Percentiles rank a stretch among this genome's conserved stretches.
phyloP scores from a whole-genome alignment of 192 early-diverging fungal genomes.

The Dimargaris xerosporica region DNA sequence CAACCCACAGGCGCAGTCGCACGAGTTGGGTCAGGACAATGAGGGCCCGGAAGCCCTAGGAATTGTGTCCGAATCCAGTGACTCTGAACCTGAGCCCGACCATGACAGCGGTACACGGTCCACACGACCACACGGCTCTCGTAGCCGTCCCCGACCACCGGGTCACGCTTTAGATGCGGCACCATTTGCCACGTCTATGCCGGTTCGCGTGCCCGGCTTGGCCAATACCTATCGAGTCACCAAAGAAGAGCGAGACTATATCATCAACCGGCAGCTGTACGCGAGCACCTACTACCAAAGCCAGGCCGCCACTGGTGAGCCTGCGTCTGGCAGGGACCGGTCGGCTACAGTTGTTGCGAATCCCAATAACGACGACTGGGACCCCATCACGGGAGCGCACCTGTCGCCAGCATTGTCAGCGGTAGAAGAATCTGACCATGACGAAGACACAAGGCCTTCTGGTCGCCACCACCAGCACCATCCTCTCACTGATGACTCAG shows the following conservation, averaged over 20 bases:
- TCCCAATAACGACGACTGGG: neutral
- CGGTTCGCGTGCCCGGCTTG: neutral
- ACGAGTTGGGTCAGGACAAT: neutral
- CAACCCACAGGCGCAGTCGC: neutral
- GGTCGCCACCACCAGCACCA: neutral
- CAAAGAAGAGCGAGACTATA: neutral
- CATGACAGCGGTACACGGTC: neutral
- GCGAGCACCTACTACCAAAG: neutral
- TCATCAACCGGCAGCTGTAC: neutral
- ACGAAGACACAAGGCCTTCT: neutral
- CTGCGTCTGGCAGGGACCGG: neutral
- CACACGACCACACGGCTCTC: neutral
- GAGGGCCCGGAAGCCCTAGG: neutral
- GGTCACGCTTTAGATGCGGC: too few species aligned
- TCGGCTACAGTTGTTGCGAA: neutral
- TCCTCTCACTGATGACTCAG: too few species aligned
- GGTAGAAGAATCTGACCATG: neutral
- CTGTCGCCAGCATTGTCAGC: neutral
- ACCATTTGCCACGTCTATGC: neutral
- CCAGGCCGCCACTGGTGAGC: neutral
- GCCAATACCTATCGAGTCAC: neutral
- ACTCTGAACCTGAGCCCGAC: neutral
- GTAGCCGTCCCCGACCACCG: too few species aligned
- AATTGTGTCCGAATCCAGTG: neutral
- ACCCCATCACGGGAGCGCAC: neutral